Evolutionary conservation across 2,329 filamentous ascomycete species (phyloP).

Genomic region (Triangularia setosa): DNA sequence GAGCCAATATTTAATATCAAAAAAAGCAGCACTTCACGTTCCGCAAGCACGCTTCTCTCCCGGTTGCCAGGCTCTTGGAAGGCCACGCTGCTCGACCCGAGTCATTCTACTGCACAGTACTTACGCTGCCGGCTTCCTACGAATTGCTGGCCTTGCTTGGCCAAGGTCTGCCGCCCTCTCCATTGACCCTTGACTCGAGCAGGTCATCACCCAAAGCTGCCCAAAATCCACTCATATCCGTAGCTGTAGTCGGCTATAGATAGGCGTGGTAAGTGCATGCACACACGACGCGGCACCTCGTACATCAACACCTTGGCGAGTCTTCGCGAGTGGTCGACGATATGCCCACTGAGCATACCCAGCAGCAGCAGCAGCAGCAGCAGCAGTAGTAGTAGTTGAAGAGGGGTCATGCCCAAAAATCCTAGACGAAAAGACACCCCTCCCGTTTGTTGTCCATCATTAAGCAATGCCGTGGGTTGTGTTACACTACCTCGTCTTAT

Average conservation of each 20-base stretch:
- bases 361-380: neutral
- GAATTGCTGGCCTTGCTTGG: neutral
- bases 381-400: neutral
- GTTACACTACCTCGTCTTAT: neutral
- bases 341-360: neutral
- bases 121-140: neutral
- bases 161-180: neutral
- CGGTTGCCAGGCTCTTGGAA: constrained; percentile 2
- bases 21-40: neutral
- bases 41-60: neutral
- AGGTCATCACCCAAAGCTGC: neutral
- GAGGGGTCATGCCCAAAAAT: neutral
- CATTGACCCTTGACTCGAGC: neutral
- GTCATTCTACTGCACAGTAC: neutral
- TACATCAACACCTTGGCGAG: neutral
- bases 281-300: neutral
- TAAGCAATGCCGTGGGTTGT: neutral
- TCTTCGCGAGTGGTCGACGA: neutral
- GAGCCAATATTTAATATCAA: neutral
- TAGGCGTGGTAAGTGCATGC: neutral
- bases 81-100: neutral
- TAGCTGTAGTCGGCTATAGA: neutral
- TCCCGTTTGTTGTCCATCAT: neutral
- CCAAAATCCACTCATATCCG: neutral
- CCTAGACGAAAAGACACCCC: neutral